phyloP scores from a whole-genome alignment of 441 rosid species.

The Eugenia klotzschiana region DNA sequence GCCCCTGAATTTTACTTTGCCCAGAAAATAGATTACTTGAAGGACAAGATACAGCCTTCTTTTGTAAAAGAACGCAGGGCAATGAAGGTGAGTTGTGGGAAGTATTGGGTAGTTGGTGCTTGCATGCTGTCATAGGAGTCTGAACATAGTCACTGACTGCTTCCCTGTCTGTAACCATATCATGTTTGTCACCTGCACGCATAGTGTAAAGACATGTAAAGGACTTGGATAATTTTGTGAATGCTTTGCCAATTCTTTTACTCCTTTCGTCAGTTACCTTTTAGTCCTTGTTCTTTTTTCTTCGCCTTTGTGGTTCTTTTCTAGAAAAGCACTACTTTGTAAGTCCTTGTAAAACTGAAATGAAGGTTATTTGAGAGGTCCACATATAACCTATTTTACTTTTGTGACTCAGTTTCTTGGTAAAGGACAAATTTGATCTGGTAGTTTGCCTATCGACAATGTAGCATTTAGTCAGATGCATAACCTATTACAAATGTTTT shows the following conservation, averaged over 20 bases:
- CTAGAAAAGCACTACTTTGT: not conserved
- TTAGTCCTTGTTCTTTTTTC: not conserved
- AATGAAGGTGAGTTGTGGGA: slow-evolving; percentile 56
- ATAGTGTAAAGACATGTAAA: not conserved
- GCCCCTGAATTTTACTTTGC: slow-evolving; percentile 96
- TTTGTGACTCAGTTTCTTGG: not conserved
- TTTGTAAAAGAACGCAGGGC: slow-evolving; percentile 95
- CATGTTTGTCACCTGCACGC: not conserved
- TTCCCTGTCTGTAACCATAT: not conserved
- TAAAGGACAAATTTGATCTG: not conserved
- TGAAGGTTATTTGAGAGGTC: not conserved
- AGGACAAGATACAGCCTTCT: slow-evolving; percentile 94
- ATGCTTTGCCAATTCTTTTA: not conserved
- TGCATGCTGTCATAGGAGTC: not conserved
- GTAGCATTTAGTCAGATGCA: not conserved
- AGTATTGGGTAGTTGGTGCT: not conserved
- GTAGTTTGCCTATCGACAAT: not conserved
- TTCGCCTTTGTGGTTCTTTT: not conserved
- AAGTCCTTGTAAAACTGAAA: not conserved
- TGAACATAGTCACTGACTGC: not conserved
- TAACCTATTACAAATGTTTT: not conserved
- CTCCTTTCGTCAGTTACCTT: not conserved
- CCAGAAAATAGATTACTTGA: slow-evolving; percentile 91
- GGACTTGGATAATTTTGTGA: not conserved
- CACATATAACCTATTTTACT: not conserved